These are phyloP conservation scores for Aspergillus sp. DNA, from an alignment of 2,329 filamentous ascomycete species.

Conservation along the genomic window DNA sequence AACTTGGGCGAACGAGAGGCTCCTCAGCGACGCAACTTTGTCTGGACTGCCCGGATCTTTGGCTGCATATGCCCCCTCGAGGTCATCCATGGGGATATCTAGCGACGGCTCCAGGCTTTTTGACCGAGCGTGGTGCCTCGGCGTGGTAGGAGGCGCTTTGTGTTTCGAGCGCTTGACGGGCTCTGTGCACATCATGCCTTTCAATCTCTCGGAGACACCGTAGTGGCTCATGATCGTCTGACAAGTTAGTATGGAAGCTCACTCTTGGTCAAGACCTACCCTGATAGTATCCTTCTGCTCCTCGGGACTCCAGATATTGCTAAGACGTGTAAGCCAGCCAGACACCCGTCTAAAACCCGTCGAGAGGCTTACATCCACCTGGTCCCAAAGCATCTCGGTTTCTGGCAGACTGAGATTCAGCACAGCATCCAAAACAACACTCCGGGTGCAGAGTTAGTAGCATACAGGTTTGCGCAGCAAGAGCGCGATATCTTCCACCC, in stretches of 20 bases:
- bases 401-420: conserved; percentile 22
- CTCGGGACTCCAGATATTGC: conserved; percentile 62
- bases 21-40: conserved; percentile 18
- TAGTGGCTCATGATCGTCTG: conserved; percentile 51
- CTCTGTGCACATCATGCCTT: conserved; percentile 53
- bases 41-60: conserved; percentile 14
- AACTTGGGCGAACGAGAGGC: conserved; percentile 48
- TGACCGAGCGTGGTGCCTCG: conserved; percentile 6
- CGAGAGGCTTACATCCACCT: conserved; percentile 57
- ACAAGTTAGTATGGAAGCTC: conserved; percentile 4
- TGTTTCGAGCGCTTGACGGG: conserved; percentile 31
- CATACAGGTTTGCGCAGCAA: conserved; percentile 27
- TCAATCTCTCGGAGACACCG: conserved; percentile 57
- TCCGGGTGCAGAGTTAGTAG: too few species aligned
- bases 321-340: conserved; percentile 23
- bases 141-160: conserved; percentile 9
- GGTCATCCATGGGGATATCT: conserved; percentile 15
- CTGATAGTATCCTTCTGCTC: conserved; percentile 48
- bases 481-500: conserved; percentile 22
- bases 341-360: not conserved
- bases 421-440: not conserved
- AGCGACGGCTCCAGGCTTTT: conserved; percentile 5
- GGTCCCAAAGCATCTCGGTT: conserved; percentile 44
- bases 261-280: conserved; percentile 12
- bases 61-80: conserved; percentile 22